Base-by-base conservation (phyloP, 352 stramenopile species). In the Pythium aphanidermatum region DNA sequence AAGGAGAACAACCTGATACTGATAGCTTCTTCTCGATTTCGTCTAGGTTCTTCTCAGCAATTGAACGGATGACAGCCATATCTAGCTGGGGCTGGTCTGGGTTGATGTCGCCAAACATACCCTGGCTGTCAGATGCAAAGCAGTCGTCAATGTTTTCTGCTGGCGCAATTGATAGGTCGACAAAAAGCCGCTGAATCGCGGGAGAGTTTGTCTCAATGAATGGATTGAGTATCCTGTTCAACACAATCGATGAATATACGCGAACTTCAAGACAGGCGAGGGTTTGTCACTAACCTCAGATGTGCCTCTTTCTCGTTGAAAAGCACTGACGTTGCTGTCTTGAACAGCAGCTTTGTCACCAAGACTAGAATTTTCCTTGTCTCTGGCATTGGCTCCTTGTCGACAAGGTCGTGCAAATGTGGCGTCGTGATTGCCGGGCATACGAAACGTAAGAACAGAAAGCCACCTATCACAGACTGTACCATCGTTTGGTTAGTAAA, bases 301-400 rank as follows among this genome's bases (percentile, higher is more conserved):
- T 93, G 74, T 2, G 83, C 67, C 47, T 95, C 83, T 21, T 80
- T 65, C 12, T 93, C 81, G 39, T 78, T 81, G 54, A 95, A 95
- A 34, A 86, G 70, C 29, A 95, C 82, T 11, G 72, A 85, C 5
- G 79, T 95, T 23, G 83, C 82, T 5, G 80, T 91, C 56, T 95
- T 95, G 52, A 93, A 93, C 9, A 95, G 46, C n/a, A 95, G 39
- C 35, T 95, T 95, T 0, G 81, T 93, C 30, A 95, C 64, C 0
- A 93, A 64, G 19, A 95, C 82, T n/a, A 95, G 70, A 21, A 92
- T 70, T 30, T 79, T 74, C n/a, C 83, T 68, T 0, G 76, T 89
- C 42, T 88, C 74, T 0, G 78, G 61, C 12, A 56, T 60, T 5
- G 83, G 77, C 17, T 86, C 62, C 46, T 87, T 75, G 25, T 91